These are phyloP conservation scores for Umbelopsis sp. DNA, from an alignment of 192 early-diverging fungal species.

Conservation along the genomic window DNA sequence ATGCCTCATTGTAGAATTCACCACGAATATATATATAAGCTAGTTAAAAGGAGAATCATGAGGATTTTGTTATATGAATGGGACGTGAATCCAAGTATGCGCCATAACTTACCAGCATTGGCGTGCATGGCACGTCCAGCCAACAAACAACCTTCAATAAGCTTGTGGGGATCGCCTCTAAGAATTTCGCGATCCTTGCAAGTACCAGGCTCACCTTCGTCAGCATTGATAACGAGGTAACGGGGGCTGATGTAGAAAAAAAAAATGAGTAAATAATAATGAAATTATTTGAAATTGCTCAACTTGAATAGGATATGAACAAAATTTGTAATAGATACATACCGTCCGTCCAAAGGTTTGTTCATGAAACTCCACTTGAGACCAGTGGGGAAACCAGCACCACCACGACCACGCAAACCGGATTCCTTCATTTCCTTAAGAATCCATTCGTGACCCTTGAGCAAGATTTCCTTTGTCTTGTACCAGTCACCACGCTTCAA, in stretches of 20 bases:
- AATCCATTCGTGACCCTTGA: conserved; percentile 97
- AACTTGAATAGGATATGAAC: neutral
- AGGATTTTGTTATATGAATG: neutral
- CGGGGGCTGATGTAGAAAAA: conserved; percentile 61
- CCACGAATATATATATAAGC: conserved; percentile 98
- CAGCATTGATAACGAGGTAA: conserved; percentile 97
- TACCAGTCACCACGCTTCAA: conserved; percentile 97
- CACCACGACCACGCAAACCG: conserved; percentile 92
- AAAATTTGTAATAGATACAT: conserved; percentile 4
- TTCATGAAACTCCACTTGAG: conserved; percentile 99
- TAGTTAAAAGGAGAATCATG: neutral
- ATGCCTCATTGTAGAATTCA: conserved; percentile 96
- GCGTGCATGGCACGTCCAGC: conserved; percentile 98
- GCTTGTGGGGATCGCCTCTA: conserved; percentile 81
- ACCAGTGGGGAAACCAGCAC: conserved; percentile 97
- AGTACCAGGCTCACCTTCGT: conserved; percentile 98
- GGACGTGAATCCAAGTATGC: neutral
- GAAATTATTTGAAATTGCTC: neutral
- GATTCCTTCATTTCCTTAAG: conserved; percentile 96
- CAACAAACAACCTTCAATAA: conserved; percentile 94
- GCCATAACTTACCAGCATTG: conserved; percentile 63
- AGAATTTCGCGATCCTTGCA: conserved; percentile 93
- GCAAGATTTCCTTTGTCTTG: conserved; percentile 97
- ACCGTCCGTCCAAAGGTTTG: conserved; percentile 82
- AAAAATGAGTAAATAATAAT: conserved; percentile 6